Percentiles rank a stretch among this genome's conserved stretches.
phyloP scores from a whole-genome alignment of 169 alveolate species.

The Eimeria sp. region DNA sequence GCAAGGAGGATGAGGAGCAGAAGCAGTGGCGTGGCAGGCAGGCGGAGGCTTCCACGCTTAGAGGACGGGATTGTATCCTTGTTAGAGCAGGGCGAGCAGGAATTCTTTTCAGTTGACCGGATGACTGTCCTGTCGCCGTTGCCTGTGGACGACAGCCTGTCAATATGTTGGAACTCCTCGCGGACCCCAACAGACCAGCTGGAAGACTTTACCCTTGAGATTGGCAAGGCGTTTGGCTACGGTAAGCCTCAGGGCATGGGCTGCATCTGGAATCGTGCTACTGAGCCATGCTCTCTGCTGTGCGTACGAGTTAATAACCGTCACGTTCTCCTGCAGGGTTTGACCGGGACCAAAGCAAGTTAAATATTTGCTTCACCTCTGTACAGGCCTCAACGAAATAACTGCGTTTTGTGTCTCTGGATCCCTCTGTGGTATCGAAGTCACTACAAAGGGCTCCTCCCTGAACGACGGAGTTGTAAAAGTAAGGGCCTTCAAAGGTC shows the following conservation, averaged over 20 bases:
- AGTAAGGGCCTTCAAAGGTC: constrained; percentile 2
- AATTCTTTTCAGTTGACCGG: neutral
- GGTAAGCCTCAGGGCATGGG: constrained; percentile 19
- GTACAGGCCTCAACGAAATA: constrained; percentile 3
- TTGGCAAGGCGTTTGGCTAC: constrained; percentile 66
- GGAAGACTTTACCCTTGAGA: constrained; percentile 63
- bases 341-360: too few species aligned
- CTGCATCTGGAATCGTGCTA: neutral
- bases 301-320: neutral
- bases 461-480: neutral
- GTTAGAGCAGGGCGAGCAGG: neutral
- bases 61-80: neutral
- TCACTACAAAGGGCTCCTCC: neutral
- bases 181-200: constrained; percentile 9
- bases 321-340: neutral
- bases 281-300: neutral
- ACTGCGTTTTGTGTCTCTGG: constrained; percentile 48
- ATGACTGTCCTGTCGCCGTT: constrained; percentile 30
- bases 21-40: neutral
- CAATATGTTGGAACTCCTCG: constrained; percentile 73
- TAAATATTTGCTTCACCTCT: neutral
- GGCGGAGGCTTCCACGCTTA: neutral
- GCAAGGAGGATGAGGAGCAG: neutral
- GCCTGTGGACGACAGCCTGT: neutral
- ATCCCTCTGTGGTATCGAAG: constrained; percentile 31